phyloP scores from a whole-genome alignment of 345 rosid species.

The Cardamine resedifolia region DNA sequence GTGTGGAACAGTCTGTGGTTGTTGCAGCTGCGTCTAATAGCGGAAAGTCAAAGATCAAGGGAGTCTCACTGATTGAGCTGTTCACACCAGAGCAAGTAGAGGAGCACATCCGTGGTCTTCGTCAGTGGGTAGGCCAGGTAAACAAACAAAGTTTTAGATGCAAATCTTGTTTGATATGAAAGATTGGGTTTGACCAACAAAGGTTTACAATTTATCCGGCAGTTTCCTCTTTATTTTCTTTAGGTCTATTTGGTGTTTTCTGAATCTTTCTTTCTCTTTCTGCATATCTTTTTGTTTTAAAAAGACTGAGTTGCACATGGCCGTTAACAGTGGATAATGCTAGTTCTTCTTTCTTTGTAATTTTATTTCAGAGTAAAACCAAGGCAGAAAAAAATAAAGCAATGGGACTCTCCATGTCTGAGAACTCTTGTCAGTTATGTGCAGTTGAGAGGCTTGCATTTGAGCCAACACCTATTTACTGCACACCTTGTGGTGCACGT shows the following conservation, averaged over 20 bases:
- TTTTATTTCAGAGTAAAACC: conserved; percentile 71
- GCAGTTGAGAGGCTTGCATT: conserved; percentile 99
- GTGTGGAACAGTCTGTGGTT: conserved; percentile 40
- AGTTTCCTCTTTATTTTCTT: background rate
- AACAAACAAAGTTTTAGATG: background rate
- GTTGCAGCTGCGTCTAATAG: conserved; percentile 57
- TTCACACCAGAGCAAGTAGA: conserved; percentile 97
- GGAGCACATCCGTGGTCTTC: conserved; percentile 86
- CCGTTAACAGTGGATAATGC: conserved; percentile 5
- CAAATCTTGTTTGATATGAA: conserved; percentile 29
- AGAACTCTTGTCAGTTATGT: conserved; percentile 96
- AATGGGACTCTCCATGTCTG: conserved; percentile 95
- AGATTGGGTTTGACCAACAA: conserved; percentile 12
- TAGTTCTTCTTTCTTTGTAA: conserved; percentile 23
- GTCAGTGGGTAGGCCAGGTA: conserved; percentile 99
- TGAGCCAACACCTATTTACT: conserved; percentile 97
- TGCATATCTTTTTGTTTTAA: background rate
- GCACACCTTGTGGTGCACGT: conserved; percentile 94
- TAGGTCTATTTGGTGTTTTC: conserved; percentile 16
- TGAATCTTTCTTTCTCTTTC: conserved; percentile 2
- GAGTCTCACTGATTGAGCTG: conserved; percentile 86
- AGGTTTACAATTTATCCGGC: conserved; percentile 1
- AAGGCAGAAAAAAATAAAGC: conserved; percentile 98
- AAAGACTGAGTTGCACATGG: conserved; percentile 2
- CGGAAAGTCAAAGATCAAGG: conserved; percentile 92